Base-by-base conservation (phyloP, 768 basidiomycete genomes). In the Boletales sp. region DNA sequence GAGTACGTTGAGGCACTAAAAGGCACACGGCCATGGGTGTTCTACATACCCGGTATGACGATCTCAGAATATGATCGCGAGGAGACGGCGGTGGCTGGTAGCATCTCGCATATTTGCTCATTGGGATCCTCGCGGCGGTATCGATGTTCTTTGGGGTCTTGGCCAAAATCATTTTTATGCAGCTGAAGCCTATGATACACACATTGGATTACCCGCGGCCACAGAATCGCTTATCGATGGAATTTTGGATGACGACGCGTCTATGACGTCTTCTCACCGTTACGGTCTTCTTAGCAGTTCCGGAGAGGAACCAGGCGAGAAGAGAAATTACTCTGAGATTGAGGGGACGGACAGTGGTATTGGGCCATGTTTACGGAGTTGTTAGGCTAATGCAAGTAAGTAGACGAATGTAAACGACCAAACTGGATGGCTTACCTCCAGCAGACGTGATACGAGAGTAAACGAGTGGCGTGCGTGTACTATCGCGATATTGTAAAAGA, bases 61-160 rank as follows among this genome's bases (percentile, higher is more conserved):
- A 11, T 55, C n/a, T 40, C 53, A 0, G 15, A 37, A 52, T 11
- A 50, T 41, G 48, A 37, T 19, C 2, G 32, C 19, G 3, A 37
- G 51, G 46, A 21, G 49, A 53, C 13, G 41, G 50, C 11, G 50
- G 53, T 12, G 49, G 51, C 0, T 55, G 43, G 8, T 57, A 59
- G n/a, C 35, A 47, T n/a, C 36, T 55, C 3, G 44, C 50, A 1
- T 18, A n/a, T n/a, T 58, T 14, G 41, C 31, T 2, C 48, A 55
- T 1, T 10, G 21, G 10, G 38, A 48, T 2, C 51, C 51, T 4
- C 48, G 47, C 15, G 51, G 54, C 0, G 46, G 47, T 14, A 47
- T 56, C 15, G 54, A 59, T 32, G 40, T 60, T n/a, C 43, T 58
- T 3, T 51, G 46, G 0, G 50, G 55, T 13, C 14, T 62, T 13